phyloP scores from a whole-genome alignment of 2,329 filamentous ascomycete species.

The Talaromyces sp. region DNA sequence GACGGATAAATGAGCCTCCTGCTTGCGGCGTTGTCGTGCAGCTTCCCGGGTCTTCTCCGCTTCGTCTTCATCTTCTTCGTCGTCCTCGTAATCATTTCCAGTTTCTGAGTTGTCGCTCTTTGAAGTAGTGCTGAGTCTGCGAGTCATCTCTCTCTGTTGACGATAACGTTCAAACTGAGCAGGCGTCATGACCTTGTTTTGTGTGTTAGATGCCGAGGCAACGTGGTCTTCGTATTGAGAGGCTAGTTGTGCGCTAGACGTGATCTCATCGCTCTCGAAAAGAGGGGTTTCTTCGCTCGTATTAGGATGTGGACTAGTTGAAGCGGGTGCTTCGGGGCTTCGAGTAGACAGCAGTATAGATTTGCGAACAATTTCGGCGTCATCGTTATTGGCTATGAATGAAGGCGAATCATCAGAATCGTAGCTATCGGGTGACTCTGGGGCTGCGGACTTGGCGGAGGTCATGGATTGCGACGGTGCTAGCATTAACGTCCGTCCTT shows the following conservation, averaged over 20 bases:
- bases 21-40: conserved; percentile 75
- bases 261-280: conserved; percentile 33
- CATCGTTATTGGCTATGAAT: conserved; percentile 35
- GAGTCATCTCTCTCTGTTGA: conserved; percentile 65
- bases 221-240: conserved; percentile 43
- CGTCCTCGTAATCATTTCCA: conserved; percentile 62
- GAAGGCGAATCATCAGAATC: conserved; percentile 12
- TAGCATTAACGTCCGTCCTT: background rate
- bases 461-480: conserved; percentile 16
- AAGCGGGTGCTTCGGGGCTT: conserved; percentile 24
- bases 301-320: conserved; percentile 22
- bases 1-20: conserved; percentile 84
- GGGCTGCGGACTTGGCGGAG: conserved; percentile 15
- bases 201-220: conserved; percentile 35
- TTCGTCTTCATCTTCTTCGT: conserved; percentile 76
- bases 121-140: conserved; percentile 50
- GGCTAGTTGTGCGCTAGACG: conserved; percentile 45
- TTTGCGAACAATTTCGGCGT: conserved; percentile 38
- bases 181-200: conserved; percentile 83
- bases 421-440: conserved; percentile 20
- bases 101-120: conserved; percentile 55
- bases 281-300: conserved; percentile 28
- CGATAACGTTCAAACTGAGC: conserved; percentile 81
- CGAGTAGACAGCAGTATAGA: conserved; percentile 31
- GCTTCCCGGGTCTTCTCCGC: conserved; percentile 69